A percentile compares a stretch with the other conserved stretches of the same genome.
These are phyloP conservation scores for Nitzschia palea DNA, from an alignment of 108 stramenopile genomes.

Conservation along the genomic window DNA sequence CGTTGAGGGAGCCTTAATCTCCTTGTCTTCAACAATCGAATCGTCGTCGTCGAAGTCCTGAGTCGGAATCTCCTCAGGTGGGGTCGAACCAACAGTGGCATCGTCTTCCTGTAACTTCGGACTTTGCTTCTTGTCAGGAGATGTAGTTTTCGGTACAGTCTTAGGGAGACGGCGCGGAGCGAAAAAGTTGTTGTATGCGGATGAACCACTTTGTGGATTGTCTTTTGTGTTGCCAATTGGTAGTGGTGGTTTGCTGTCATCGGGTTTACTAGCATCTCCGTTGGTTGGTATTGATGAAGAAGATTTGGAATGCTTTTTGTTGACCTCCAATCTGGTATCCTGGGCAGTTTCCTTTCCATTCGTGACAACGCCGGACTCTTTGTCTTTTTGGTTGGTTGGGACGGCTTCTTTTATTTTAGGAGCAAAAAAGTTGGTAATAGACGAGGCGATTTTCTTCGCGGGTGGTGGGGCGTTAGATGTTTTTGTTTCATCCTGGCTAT, in stretches of 20 bases:
- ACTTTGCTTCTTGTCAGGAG: background rate
- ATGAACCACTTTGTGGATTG: background rate
- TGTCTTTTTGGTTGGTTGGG: no score
- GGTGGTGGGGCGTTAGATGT: background rate
- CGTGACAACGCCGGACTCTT: no score
- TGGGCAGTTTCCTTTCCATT: no score
- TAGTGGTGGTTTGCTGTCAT: background rate
- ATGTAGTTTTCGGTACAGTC: background rate
- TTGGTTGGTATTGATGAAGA: no score
- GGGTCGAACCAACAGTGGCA: background rate
- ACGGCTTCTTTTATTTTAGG: background rate
- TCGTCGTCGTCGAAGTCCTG: background rate
- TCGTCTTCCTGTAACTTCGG: background rate
- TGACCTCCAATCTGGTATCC: no score
- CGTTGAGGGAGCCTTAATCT: no score
- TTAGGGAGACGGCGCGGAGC: background rate
- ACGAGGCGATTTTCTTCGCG: background rate
- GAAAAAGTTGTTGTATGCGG: background rate
- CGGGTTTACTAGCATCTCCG: no score
- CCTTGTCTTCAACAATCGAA: background rate
- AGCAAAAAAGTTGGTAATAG: constrained; percentile 10
- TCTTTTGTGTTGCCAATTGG: background rate
- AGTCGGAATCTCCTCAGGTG: background rate
- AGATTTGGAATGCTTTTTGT: no score
- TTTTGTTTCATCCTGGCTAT: background rate